Percentiles rank a stretch among this genome's conserved stretches.
Conservation (phyloP, 371 early-diverging fungal species). For the Mortierella sp. region DNA sequence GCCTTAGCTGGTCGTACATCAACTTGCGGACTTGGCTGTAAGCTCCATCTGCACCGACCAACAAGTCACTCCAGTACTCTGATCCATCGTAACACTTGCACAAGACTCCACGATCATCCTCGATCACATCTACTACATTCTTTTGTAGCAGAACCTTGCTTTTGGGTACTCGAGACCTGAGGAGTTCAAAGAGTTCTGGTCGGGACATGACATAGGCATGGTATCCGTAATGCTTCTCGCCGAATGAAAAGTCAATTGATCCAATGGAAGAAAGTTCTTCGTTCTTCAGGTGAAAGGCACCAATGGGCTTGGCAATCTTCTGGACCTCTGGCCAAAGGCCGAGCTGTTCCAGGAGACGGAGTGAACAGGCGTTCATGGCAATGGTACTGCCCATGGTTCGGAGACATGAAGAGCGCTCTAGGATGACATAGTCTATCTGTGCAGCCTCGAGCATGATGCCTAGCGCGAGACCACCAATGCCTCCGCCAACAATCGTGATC, state of each 20-base stretch:
- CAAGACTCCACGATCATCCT: conserved; percentile 16
- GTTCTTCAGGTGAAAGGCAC: conserved; percentile 27
- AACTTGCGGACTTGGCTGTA: conserved; percentile 32
- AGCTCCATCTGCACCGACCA: conserved; percentile 46
- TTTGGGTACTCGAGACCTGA: conserved; percentile 24
- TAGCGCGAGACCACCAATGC: conserved; percentile 40
- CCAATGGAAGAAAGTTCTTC: conserved; percentile 35
- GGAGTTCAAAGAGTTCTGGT: conserved; percentile 34
- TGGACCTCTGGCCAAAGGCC: conserved; percentile 28
- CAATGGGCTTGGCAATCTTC: conserved; percentile 43
- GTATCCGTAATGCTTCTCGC: conserved; percentile 44
- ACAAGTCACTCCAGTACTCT: conserved; percentile 23
- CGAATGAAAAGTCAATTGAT: conserved; percentile 36
- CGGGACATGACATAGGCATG: conserved; percentile 38
- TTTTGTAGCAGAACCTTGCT: conserved; percentile 21
- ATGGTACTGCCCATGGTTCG: conserved; percentile 37
- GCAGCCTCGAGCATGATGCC: conserved; percentile 47
- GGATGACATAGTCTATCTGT: conserved; percentile 25
- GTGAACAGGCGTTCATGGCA: conserved; percentile 38
- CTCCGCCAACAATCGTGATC: conserved; percentile 32
- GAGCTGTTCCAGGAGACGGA: conserved; percentile 47
- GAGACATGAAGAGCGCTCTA: conserved; percentile 33
- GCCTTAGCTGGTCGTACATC: conserved; percentile 13
- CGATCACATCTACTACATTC: conserved; percentile 17
- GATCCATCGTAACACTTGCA: conserved; percentile 26